Base-by-base conservation (phyloP, 2,329 filamentous ascomycete genomes). In the Aaosphaeria pasadenensis region DNA sequence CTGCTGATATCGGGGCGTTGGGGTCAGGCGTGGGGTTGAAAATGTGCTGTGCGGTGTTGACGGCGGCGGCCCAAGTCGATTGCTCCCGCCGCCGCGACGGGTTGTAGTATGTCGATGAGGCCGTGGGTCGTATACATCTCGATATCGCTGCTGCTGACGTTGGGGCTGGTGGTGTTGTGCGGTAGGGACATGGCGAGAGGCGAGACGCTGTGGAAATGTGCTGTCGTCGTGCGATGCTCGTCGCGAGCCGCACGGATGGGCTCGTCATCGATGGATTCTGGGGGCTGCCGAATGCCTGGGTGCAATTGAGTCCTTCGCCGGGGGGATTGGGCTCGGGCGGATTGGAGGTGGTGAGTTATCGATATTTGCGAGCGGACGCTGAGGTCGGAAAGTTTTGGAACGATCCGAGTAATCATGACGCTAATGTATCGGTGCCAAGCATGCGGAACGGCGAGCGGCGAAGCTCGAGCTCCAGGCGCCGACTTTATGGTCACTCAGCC, bases 41-140 rank as follows among this genome's bases (percentile, higher is more conserved):
- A 51, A 91, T 80, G 68, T 86, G 86, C 57, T 87, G 82, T 39
- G 82, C 81, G 36, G 80, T 79, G 41, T 77, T 77, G 33, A 89
- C 86, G 6, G 88, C 88, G 40, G 89, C 87, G 2, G 85, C 86
- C 80, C 87, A 89, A 43, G 85, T 84, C n/a, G 86, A 91, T 53
- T 79, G 75, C 46, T 74, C 68, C 53, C 75, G 71, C 64, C 75
- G 72, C 50, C 66, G 62, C 41, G 71, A 65, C 6, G 74, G 69
- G 48, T 74, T 63, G 52, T 63, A 60, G 48, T 62, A 58, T 40
- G 56, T 58, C 45, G 66, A 59, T 39, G 62, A 57, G 17, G 17
- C 17, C 50, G 48, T 47, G 31, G 55, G 45, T 43, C 57, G 42
- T 55, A 51, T 33, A 63, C 44, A 43, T 46, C 17, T 24, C 17